Evolutionary conservation across 805 yeast genomes (phyloP).

Genomic region (Starmera dryadoides): DNA sequence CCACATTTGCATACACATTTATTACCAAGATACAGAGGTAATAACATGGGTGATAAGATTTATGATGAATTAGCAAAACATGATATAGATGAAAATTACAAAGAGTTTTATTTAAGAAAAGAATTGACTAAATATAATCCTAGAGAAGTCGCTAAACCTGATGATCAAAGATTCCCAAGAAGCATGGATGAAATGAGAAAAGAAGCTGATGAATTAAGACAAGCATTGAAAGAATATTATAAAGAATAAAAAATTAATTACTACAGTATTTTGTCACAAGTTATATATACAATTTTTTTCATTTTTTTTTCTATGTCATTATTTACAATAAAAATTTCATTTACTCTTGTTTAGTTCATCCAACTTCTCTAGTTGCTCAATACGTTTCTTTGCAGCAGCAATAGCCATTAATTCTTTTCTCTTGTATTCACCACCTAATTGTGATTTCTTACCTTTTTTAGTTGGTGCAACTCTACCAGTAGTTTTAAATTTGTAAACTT

Average conservation of each 20-base stretch:
- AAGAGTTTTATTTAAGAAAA: slow-evolving; percentile 24
- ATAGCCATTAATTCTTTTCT: slow-evolving; percentile 60
- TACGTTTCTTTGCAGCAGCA: slow-evolving; percentile 35
- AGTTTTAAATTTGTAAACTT: slow-evolving; percentile 61
- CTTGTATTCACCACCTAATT: slow-evolving; percentile 83
- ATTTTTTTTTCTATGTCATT: not conserved
- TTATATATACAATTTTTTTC: not conserved
- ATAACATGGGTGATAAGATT: slow-evolving; percentile 65
- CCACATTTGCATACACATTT: slow-evolving; percentile 94
- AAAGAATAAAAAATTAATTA: not conserved
- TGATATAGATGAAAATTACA: slow-evolving; percentile 29
- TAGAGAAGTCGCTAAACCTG: slow-evolving; percentile 30
- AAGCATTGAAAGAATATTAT: slow-evolving; percentile 24
- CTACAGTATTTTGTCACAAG: not conserved
- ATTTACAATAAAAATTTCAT: no score
- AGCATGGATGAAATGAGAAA: slow-evolving; percentile 55
- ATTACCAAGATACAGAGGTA: slow-evolving; percentile 65
- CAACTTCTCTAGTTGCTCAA: slow-evolving; percentile 13
- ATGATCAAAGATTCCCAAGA: slow-evolving; percentile 51
- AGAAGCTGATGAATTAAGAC: slow-evolving; percentile 58
- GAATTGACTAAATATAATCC: slow-evolving; percentile 16
- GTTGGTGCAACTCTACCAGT: slow-evolving; percentile 50
- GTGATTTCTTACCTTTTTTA: slow-evolving; percentile 61
- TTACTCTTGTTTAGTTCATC: not conserved
- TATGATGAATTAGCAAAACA: slow-evolving; percentile 53